Evolutionary conservation across 1,139 yeast genomes (phyloP), one percentile per base, ranked within the genome.

Genomic region (Blastobotrys raffinosifermentans): DNA sequence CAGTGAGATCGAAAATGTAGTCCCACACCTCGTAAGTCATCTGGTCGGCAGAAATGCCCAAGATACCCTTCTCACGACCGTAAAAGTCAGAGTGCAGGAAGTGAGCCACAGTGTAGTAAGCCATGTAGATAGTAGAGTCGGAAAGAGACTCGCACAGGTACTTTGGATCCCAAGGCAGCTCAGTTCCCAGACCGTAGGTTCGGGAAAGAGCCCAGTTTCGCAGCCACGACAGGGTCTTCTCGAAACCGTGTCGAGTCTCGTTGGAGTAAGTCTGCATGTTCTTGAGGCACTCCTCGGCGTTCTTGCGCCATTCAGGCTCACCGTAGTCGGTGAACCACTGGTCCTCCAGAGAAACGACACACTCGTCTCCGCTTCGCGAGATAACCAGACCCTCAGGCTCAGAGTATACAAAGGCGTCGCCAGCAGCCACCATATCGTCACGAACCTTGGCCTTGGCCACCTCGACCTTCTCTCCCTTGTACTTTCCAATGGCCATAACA

Each of bases 321-420:
- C 98, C 98, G 58, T 93, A 93, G 63, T 93, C 97, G 56, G 86
- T 75, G 64, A 78, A 93, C 98, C 98, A 93, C 71, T 93, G 99
- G 66, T 93, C 98, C 67, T 93, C 97, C 42, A 93, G 75, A 11
- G 97, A 87, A 37, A 91, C 98, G 54, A 91, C 78, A 73, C 98
- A 91, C 43, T 81, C 91, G 60, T 91, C 99, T 52, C 97, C 97
- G 33, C 96, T 84, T 69, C 99, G 81, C 16, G 97, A 89, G 38
- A 86, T 73, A 37, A 91, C 96, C 40, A 72, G 68, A 32, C 81
- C 77, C 66, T 91, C 99, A 32, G 99, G 98, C 69, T 91, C 99
- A 53, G 80, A 80, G 71, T 91, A 91, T 35, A 80, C 81, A 55
- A 91, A 86, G 4, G 96, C 96, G 33, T 77, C 75, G 37, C 89